Base-by-base conservation (phyloP, 2,329 filamentous ascomycete species). In the Waltergamsia citrina region DNA sequence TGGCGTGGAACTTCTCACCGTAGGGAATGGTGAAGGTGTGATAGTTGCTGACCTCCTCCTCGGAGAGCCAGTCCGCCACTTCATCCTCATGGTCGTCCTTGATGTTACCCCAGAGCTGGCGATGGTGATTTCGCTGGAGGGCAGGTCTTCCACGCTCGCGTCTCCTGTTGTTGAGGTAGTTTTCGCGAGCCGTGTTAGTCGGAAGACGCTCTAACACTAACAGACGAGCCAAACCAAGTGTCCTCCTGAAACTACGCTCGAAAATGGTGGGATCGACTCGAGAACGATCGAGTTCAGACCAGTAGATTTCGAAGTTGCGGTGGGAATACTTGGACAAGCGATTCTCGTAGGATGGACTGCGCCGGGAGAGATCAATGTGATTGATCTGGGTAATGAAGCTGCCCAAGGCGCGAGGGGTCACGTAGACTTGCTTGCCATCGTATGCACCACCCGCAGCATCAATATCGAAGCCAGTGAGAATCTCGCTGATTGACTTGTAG, bases 331-430 rank as follows among this genome's bases (percentile, higher is more conserved):
- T 93, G 12, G 83, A 85, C 10, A 93, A 67, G 8, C 86, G 78
- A 43, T 85, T 93, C 50, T 94, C 86, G 45, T 94, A 94, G 0
- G 85, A 92, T 0, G 85, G 85, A 14, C 83, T 90, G 27, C 86
- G 76, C 15, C 86, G 73, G 4, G 74, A 78, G 23, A 94, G 67
- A 49, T 94, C 86, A 39, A 93, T 69, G 4, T 78, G 79, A 46
- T 94, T 93, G 50, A 76, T 69, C 55, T 94, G 86, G 0, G 84
- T 90, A 50, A 90, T 79, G 54, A 81, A 90, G 8, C 85, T 80
- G 29, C 75, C 76, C 11, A 94, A 54, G 3, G 85, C 85, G 37
- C 86, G 72, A 3, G 86, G 86, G 3, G 81, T 78, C 17, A 77
- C 77, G 49, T 81, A 93, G 14, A 94, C 85, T 48, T 92, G 81